Evolutionary conservation across 2,329 filamentous ascomycete species (phyloP), one percentile per base, ranked within the genome.

Genomic region (Chalaropsis thielavioides): DNA sequence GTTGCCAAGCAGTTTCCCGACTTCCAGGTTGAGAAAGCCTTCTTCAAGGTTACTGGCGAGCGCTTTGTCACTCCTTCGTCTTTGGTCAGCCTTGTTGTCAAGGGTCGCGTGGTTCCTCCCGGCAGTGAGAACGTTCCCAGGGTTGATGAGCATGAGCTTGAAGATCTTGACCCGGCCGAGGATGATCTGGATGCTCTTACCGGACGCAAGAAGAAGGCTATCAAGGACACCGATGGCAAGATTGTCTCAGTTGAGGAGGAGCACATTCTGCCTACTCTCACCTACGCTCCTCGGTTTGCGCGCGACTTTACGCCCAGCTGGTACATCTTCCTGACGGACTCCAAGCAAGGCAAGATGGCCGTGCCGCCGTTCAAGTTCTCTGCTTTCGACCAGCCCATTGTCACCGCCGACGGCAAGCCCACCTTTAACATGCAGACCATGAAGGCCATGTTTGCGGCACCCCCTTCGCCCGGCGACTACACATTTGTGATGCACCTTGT

Each of bases 21-120:
- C 68, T 80, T 99, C 64, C 83, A 88, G 66, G 85, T 99, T 11
- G 90, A 90, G 72, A 95, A 91, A 77, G 90, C 91, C 7, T 99
- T 96, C 77, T 99, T 99, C 84, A 99, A 99, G 80, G 95, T 99
- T 58, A 87, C 90, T 63, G 94, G 94, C 72, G 95, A 99, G 77
- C 89, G 88, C 69, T 88, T 87, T 74, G 90, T 99, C 72, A 95
- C 92, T 40, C 92, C 94, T 6, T 90, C 88, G 66, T 95, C 91
- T 65, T 82, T 99, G 44, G 92, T 97, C 24, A 92, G 92, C 68
- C 86, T 99, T 38, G 90, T 99, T 62, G 85, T 99, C 73, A 99
- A 99, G 79, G 91, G 89, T 40, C 90, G 94, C 65, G 88, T 97
- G 72, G 86, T 97, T 60, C 94, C 94, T 5, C 92, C 94, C 3